Conservation (phyloP, 495 filamentous ascomycete species). For the Penicillium mononematosum region DNA sequence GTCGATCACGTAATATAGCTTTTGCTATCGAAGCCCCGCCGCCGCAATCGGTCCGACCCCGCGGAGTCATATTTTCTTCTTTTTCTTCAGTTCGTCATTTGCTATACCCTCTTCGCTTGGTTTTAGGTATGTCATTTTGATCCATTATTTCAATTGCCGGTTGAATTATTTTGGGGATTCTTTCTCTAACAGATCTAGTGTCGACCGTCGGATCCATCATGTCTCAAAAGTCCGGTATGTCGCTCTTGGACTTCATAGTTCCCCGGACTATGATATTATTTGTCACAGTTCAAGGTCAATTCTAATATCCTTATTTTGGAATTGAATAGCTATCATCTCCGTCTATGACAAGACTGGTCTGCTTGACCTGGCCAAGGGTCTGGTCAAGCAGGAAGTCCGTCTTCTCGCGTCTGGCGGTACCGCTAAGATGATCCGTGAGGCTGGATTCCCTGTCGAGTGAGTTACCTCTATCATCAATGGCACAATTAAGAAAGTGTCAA, state of each 20-base stretch:
- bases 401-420: constrained; percentile 93
- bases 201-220: constrained; percentile 35
- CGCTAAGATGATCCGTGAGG: constrained; percentile 90
- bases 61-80: constrained; percentile 28
- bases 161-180: neutral
- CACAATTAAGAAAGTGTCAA: neutral
- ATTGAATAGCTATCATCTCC: constrained; percentile 78
- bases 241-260: constrained; percentile 23
- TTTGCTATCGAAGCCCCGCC: constrained; percentile 5
- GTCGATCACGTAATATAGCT: constrained; percentile 12
- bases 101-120: constrained; percentile 18
- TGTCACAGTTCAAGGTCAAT: constrained; percentile 12
- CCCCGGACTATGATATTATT: constrained; percentile 23
- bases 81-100: constrained; percentile 21
- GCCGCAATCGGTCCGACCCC: constrained; percentile 32
- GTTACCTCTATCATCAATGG: constrained; percentile 25
- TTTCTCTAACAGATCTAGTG: constrained; percentile 21
- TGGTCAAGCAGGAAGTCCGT: constrained; percentile 85
- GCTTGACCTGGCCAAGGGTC: constrained; percentile 91
- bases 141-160: constrained; percentile 3
- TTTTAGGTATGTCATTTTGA: constrained; percentile 20
- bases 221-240: constrained; percentile 48
- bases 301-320: constrained; percentile 18
- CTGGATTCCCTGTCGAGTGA: constrained; percentile 89
- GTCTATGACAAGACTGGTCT: constrained; percentile 99